Evolutionary conservation across 306 rosid species (phyloP), one percentile per base, ranked within the genome.

Genomic region (Clitoria ternatea): DNA sequence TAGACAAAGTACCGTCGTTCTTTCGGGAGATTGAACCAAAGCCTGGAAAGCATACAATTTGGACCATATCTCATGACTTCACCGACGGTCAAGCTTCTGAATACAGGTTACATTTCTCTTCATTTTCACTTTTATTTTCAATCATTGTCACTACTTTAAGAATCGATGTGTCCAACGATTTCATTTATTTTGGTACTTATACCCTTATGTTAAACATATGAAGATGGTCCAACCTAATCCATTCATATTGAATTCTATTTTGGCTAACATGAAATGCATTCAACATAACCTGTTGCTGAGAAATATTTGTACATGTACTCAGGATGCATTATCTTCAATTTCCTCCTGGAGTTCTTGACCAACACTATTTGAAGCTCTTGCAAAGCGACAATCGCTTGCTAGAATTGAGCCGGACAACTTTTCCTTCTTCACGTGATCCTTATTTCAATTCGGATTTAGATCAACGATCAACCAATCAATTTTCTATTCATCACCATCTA

Each of bases 261-360:
- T n/a, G n/a, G n/a, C n/a, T n/a, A n/a, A n/a, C n/a, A n/a, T n/a
- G n/a, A n/a, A n/a, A n/a, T n/a, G n/a, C n/a, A n/a, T n/a, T n/a
- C n/a, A n/a, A n/a, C n/a, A n/a, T n/a, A n/a, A n/a, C n/a, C 1
- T 13, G 36, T 6, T 26, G 20, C 20, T 54, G 61, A 54, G 2
- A 6, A 56, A 30, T 12, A 7, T 14, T 27, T 3, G 1, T 59
- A 1, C 4, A 13, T 3, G 1, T 59, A 1, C 4, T 59, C 44
- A 59, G 65, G 65, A 59, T 43, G 17, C 65, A 59, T 27, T 59
- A 59, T 64, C 45, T 82, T 59, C 76, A 70, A 57, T 84, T 86
- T 48, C 82, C 85, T 59, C 78, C 70, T 0, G 65, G 65, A 22
- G 71, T 65, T 13, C 86, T 86, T 54, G 85, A 82, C 56, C 59